Percentiles rank a stretch among this genome's conserved stretches.
Conservation (phyloP, 202 grass and related monocot species). For the Bolboschoenoplectus hybrid region DNA sequence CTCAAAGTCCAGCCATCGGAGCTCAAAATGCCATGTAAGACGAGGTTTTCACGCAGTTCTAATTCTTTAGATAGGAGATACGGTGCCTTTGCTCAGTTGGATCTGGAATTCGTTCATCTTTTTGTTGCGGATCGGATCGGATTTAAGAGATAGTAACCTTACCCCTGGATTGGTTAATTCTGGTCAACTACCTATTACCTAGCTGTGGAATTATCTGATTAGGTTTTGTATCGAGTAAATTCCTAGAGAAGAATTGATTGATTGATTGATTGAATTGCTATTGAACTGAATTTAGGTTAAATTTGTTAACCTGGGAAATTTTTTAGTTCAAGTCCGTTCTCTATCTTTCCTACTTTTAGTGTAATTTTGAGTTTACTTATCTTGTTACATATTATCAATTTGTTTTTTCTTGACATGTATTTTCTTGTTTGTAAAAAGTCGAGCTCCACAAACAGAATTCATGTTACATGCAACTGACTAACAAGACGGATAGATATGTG, state of each 20-base stretch:
- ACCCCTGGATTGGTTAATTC: not conserved
- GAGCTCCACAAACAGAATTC: constrained; percentile 73
- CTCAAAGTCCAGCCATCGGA: constrained; percentile 88
- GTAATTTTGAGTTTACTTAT: not conserved
- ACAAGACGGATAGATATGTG: constrained; percentile 73
- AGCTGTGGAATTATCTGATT: not conserved
- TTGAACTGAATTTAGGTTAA: constrained; percentile 9
- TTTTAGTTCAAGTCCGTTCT: not conserved
- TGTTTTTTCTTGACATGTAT: constrained; percentile 32
- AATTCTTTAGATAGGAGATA: not conserved
- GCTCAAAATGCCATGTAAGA: constrained; percentile 90
- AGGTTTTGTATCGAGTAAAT: constrained; percentile 10
- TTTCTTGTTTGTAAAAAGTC: constrained; percentile 47
- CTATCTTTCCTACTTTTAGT: not conserved
- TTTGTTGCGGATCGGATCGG: constrained; percentile 40
- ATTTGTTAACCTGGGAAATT: not conserved
- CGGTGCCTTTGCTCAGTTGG: not conserved
- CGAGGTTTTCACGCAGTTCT: not conserved
- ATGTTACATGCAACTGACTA: constrained; percentile 68
- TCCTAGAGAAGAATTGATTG: not conserved
- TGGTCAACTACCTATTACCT: constrained; percentile 18
- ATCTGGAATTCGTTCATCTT: constrained; percentile 32
- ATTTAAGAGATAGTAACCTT: constrained; percentile 10
- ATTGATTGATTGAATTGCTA: not conserved
- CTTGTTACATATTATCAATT: constrained; percentile 11